Conservation (phyloP, 2,329 filamentous ascomycete species). For the Aschersonia sp. region DNA sequence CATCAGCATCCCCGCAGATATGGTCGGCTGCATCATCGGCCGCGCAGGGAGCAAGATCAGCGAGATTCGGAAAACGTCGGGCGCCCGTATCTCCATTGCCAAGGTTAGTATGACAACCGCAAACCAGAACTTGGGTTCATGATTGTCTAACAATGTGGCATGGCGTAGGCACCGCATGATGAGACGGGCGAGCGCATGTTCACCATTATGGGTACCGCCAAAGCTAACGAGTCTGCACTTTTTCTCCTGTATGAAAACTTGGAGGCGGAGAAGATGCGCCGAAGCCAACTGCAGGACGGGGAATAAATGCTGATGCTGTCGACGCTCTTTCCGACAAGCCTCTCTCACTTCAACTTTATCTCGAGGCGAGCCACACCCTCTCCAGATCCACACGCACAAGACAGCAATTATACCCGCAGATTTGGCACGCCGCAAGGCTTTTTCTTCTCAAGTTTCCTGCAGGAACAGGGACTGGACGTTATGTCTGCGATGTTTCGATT, state of each 20-base stretch:
- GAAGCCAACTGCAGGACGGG: conserved; percentile 56
- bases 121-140: neutral
- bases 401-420: conserved; percentile 22
- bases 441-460: conserved; percentile 24
- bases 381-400: neutral
- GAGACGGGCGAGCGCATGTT: conserved; percentile 99
- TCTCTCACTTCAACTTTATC: neutral
- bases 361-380: neutral
- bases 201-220: conserved; percentile 91
- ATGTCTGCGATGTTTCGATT: neutral
- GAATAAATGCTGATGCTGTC: conserved; percentile 25
- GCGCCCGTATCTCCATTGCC: conserved; percentile 92
- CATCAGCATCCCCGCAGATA: conserved; percentile 97
- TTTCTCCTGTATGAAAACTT: conserved; percentile 98
- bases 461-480: conserved; percentile 20
- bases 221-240: conserved; percentile 87
- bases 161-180: conserved; percentile 64
- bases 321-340: conserved; percentile 9
- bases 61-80: conserved; percentile 93
- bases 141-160: neutral
- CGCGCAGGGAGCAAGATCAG: conserved; percentile 93
- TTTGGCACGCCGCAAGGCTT: conserved; percentile 50
- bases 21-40: conserved; percentile 99
- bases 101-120: conserved; percentile 40
- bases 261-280: conserved; percentile 96